These are phyloP conservation scores for Aureobasidium sp. DNA, from an alignment of 2,329 filamentous ascomycete genomes.

Conservation along the genomic window DNA sequence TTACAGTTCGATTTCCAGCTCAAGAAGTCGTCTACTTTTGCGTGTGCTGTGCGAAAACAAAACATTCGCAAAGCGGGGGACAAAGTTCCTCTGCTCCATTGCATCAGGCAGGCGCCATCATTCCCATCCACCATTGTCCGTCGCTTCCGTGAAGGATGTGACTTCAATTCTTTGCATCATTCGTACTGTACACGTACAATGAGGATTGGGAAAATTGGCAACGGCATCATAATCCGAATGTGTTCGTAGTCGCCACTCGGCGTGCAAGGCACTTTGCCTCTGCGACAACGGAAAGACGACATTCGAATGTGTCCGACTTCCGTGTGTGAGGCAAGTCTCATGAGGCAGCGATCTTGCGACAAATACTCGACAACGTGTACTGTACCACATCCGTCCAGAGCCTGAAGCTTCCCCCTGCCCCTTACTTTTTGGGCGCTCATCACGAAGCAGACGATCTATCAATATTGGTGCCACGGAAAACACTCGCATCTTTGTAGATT, in stretches of 20 bases:
- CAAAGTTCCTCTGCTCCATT: constrained; percentile 1
- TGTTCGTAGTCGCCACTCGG: not conserved
- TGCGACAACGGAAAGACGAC: not conserved
- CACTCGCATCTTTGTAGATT: not conserved
- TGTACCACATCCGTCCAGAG: not conserved
- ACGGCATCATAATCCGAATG: not conserved
- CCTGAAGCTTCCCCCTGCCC: not conserved
- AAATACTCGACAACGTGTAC: not conserved
- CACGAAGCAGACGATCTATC: not conserved
- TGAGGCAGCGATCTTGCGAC: constrained; percentile 6
- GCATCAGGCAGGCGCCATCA: constrained; percentile 6
- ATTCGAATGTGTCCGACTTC: not conserved
- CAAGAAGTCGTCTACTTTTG: not conserved
- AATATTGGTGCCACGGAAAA: not conserved
- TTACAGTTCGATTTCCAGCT: not conserved
- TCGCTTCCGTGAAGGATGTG: not conserved
- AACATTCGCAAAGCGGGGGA: not conserved
- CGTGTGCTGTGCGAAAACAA: constrained; percentile 1
- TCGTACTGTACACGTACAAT: not conserved
- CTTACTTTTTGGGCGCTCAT: not conserved
- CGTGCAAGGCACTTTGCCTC: not conserved
- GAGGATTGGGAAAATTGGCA: not conserved
- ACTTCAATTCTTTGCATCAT: not conserved
- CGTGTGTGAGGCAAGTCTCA: not conserved
- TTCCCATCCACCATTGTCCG: not conserved